Percentiles rank a stretch among this genome's conserved stretches.
Evolutionary conservation across 1,284 basidiomycete genomes (phyloP).

Genomic region (Tilletia setariae): DNA sequence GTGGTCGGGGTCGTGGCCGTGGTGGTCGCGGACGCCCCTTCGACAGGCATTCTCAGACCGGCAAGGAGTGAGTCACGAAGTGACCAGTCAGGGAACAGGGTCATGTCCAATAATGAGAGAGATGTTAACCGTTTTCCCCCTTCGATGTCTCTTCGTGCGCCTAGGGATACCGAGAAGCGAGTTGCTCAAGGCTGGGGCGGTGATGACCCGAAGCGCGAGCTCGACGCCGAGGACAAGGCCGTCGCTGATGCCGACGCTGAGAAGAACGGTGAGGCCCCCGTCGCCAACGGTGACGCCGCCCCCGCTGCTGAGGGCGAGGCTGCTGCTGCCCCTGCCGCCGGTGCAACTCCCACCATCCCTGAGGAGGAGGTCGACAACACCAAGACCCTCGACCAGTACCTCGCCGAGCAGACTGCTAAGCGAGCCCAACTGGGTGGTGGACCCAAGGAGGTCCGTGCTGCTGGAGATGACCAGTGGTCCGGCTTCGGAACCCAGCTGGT

Average conservation of each 20-base stretch:
- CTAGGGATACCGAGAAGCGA: constrained; percentile 84
- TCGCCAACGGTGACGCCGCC: constrained; percentile 51
- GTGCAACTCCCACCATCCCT: constrained; percentile 46
- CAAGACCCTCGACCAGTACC: constrained; percentile 74
- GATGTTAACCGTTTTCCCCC: neutral
- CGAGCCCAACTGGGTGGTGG: constrained; percentile 38
- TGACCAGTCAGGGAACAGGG: neutral
- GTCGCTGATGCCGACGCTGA: constrained; percentile 58
- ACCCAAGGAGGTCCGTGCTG: constrained; percentile 35
- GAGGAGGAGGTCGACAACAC: constrained; percentile 92
- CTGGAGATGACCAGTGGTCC: constrained; percentile 34
- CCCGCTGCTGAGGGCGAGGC: constrained; percentile 39
- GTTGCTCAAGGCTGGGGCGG: constrained; percentile 87
- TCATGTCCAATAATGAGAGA: neutral
- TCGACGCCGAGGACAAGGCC: constrained; percentile 72
- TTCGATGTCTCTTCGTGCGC: neutral
- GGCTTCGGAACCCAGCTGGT: constrained; percentile 46
- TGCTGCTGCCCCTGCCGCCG: constrained; percentile 51
- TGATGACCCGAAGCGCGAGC: constrained; percentile 73
- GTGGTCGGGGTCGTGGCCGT: constrained; percentile 51
- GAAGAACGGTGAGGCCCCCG: constrained; percentile 71
- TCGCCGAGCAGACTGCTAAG: constrained; percentile 65
- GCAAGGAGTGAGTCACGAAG: constrained; percentile 56
- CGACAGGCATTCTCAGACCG: constrained; percentile 78
- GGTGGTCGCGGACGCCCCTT: constrained; percentile 68